Base-by-base conservation (phyloP, 192 early-diverging fungal genomes). In the Linnemannia exigua region DNA sequence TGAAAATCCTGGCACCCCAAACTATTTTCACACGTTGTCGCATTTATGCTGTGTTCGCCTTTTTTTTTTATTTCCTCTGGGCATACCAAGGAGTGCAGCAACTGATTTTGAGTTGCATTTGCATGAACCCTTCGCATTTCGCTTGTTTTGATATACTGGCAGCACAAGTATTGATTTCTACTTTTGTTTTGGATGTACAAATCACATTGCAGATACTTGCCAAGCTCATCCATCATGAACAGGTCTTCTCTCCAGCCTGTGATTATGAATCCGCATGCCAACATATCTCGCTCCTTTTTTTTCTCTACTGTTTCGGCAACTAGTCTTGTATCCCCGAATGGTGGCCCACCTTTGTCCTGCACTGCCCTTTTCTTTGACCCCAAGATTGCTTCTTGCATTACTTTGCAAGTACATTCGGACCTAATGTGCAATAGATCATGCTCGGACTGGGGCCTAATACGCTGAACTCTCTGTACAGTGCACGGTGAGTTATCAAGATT, bases 11-110 rank as follows among this genome's bases (percentile, higher is more conserved):
- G 28, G 28, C 25, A 22, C 58, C n/a, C 31, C 58, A 33, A 1
- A 0, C 12, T 11, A 0, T 63, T 12, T 63, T 44, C 28, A 11
- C 14, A 15, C 28, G 15, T 11, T 63, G 3, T 11, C 28, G 3
- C 58, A 63, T 63, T 63, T 63, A 63, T 63, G 58, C 58, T 63
- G 58, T 63, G 58, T 63, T 63, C 28, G 28, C 28, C 9, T 63
- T 61, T 61, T 54, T 28, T 31, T 31, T 7, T 3, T 15, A 9
- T 44, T 9, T 44, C 41, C 9, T 44, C 9, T 44, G 41, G n/a
- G 41, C 1, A 63, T 63, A 25, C 58, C 28, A 31, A 61, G 0
- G 28, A 31, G 15, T 63, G 58, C 12, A 31, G 25, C 14, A 5
- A 9, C 11, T 3, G 31, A 63, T 63, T 63, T 63, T 31, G 58